A percentile compares a stretch with the other conserved stretches of the same genome.
phyloP scores from a whole-genome alignment of 345 rosid species.

The Populus davidiana region DNA sequence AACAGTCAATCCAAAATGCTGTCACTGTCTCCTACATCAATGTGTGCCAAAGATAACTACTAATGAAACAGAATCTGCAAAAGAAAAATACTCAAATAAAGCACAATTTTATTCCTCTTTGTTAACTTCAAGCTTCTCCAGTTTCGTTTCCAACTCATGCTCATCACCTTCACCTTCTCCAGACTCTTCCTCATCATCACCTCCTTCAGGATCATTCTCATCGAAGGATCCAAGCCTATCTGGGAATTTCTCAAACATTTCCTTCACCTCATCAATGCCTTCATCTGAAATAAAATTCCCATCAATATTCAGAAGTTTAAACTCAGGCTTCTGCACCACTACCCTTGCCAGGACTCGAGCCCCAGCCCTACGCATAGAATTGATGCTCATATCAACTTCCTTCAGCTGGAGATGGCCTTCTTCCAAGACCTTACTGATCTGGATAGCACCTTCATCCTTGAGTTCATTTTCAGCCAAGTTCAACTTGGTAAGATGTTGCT shows the following conservation, averaged over 20 bases:
- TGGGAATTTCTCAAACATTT: conserved; percentile 61
- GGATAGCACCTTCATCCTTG: conserved; percentile 71
- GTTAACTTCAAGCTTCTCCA: conserved; percentile 65
- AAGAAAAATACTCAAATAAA: not conserved
- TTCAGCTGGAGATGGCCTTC: conserved; percentile 47
- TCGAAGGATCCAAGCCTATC: conserved; percentile 64
- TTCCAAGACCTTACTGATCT: conserved; percentile 60
- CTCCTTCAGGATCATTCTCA: conserved; percentile 87
- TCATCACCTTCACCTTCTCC: conserved; percentile 42
- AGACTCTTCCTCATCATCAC: conserved; percentile 45
- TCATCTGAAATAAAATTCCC: conserved; percentile 78
- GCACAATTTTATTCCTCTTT: conserved; percentile 36
- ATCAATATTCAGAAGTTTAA: conserved; percentile 62
- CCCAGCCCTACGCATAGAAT: conserved; percentile 62
- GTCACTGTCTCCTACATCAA: conserved; percentile 16
- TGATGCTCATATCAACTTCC: conserved; percentile 65
- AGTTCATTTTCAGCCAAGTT: conserved; percentile 89
- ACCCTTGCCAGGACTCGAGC: conserved; percentile 60
- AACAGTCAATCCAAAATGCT: conserved; percentile 26
- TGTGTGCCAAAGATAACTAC: conserved; percentile 6
- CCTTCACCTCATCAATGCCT: conserved; percentile 76
- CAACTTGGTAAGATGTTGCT: conserved; percentile 58
- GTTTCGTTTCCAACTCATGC: conserved; percentile 61
- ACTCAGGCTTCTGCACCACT: conserved; percentile 56
- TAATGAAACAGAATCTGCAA: conserved; percentile 4